Conservation (phyloP, 1,284 basidiomycete species). For the Sanguinoderma infundibulare region DNA sequence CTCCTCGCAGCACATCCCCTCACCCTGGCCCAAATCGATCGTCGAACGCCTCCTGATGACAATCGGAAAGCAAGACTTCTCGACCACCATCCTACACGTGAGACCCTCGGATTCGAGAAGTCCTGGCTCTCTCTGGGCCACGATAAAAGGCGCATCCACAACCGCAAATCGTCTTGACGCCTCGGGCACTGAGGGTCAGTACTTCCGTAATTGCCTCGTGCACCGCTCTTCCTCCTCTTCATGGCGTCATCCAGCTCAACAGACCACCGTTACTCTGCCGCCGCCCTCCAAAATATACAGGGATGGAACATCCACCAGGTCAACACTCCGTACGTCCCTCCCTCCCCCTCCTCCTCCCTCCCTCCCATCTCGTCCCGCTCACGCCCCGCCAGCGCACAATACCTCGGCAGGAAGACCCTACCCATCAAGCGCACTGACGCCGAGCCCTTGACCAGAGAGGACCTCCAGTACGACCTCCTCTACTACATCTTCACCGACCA, state of each 20-base stretch:
- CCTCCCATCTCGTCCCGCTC: slow-evolving; percentile 1
- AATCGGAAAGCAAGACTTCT: slow-evolving; percentile 34
- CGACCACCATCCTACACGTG: slow-evolving; percentile 36
- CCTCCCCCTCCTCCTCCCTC: slow-evolving; percentile 8
- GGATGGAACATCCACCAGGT: slow-evolving; percentile 37
- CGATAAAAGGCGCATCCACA: slow-evolving; percentile 36
- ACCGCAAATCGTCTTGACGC: slow-evolving; percentile 32
- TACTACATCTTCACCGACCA: slow-evolving; percentile 70
- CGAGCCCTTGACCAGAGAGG: slow-evolving; percentile 62
- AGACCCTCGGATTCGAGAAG: slow-evolving; percentile 31
- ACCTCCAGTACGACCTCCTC: slow-evolving; percentile 81
- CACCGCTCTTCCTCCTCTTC: slow-evolving; percentile 36
- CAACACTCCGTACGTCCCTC: slow-evolving; percentile 35
- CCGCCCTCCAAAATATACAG: slow-evolving; percentile 29
- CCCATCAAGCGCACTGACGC: slow-evolving; percentile 64
- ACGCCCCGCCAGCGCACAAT: slow-evolving; percentile 37
- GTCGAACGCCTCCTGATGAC: slow-evolving; percentile 33
- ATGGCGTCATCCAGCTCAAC: slow-evolving; percentile 40
- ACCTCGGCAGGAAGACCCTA: slow-evolving; percentile 44
- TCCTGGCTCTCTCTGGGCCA: slow-evolving; percentile 21
- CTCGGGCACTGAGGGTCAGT: slow-evolving; percentile 39
- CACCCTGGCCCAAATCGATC: slow-evolving; percentile 33
- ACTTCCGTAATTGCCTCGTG: slow-evolving; percentile 35
- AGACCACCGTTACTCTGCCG: slow-evolving; percentile 34
- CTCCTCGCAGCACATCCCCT: slow-evolving; percentile 16